A percentile compares a stretch with the other conserved stretches of the same genome.
Conservation (phyloP, 2,329 filamentous ascomycete genomes). For the Penicillium sp. region DNA sequence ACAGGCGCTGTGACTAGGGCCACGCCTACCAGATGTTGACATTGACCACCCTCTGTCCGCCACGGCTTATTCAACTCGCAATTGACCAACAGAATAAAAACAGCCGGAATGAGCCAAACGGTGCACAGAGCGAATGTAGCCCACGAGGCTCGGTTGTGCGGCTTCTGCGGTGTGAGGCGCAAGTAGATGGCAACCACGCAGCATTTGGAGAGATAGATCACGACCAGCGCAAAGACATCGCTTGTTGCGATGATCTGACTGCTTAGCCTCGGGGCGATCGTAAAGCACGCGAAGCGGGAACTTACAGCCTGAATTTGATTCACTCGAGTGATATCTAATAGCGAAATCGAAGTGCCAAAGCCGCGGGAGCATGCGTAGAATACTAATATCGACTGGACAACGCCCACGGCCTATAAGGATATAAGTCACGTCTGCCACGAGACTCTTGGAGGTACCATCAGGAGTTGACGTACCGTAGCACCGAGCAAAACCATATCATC, state of each 20-base stretch:
- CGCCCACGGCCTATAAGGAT: conserved; percentile 25
- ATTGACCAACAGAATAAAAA: conserved; percentile 42
- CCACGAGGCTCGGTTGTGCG: conserved; percentile 38
- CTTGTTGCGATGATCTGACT: conserved; percentile 33
- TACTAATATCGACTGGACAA: conserved; percentile 33
- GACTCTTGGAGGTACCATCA: not conserved
- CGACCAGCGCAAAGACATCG: conserved; percentile 46
- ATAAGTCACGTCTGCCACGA: too few species aligned
- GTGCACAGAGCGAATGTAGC: conserved; percentile 37
- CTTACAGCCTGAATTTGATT: conserved; percentile 29
- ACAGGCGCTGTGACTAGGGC: too few species aligned
- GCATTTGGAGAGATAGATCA: conserved; percentile 40
- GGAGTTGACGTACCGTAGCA: conserved; percentile 29
- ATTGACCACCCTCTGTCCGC: conserved; percentile 27
- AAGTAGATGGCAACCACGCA: conserved; percentile 45
- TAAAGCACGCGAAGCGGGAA: not conserved
- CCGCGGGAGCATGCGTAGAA: conserved; percentile 33
- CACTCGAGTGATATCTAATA: conserved; percentile 25
- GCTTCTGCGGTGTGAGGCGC: conserved; percentile 45
- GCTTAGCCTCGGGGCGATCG: conserved; percentile 2
- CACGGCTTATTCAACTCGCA: conserved; percentile 43
- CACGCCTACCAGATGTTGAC: conserved; percentile 27
- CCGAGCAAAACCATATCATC: conserved; percentile 36
- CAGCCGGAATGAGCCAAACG: conserved; percentile 39
- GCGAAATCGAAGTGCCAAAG: conserved; percentile 33